Evolutionary conservation across 192 early-diverging fungal species (phyloP), one percentile per base, ranked within the genome.

Genomic region (Rhizoclosmatium globosum): DNA sequence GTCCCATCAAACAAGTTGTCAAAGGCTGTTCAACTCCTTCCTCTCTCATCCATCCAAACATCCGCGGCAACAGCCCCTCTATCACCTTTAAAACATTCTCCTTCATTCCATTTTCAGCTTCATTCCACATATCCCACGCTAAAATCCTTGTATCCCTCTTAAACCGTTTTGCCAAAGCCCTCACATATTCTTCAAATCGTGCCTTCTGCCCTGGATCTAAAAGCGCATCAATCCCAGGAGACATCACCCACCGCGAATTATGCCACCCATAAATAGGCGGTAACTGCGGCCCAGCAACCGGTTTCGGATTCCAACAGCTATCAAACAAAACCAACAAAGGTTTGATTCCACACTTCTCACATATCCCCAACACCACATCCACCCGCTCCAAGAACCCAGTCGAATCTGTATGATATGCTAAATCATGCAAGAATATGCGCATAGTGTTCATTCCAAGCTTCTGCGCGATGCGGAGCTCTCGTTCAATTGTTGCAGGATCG

Each of bases 381-480:
- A 70, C 13, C 31, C 46, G 17, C 7, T 43, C 68, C 11, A 70
- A 70, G 41, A 70, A 70, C 13, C 31, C 68, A n/a, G 15, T 21
- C 42, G 68, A 45, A 15, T 41, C 42, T n/a, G 21, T 45, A 7
- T 50, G 11, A 31, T 50, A 70, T 15, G 46, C 11, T n/a, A 70
- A 50, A 31, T 70, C 68, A 50, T 70, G 68, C 42, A 70, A 31
- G 44, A 70, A 70, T 15, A 70, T 31, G 68, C 68, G 68, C 68
- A 70, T 70, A 11, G 68, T 70, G 44, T 43, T 70, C 68, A 70
- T 70, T 17, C 68, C 68, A 50, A 70, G 31, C 9, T 17, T 41
- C 17, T 47, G 39, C 19, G 68, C 68, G 44, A 48, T 15, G 46
- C 39, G 11, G 17, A 70, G 46, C 44, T 70, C 68, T 13, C 68